Percentiles rank a stretch among this genome's conserved stretches.
Evolutionary conservation across 768 basidiomycete genomes (phyloP).

Genomic region (Infundibulicybe gibba): DNA sequence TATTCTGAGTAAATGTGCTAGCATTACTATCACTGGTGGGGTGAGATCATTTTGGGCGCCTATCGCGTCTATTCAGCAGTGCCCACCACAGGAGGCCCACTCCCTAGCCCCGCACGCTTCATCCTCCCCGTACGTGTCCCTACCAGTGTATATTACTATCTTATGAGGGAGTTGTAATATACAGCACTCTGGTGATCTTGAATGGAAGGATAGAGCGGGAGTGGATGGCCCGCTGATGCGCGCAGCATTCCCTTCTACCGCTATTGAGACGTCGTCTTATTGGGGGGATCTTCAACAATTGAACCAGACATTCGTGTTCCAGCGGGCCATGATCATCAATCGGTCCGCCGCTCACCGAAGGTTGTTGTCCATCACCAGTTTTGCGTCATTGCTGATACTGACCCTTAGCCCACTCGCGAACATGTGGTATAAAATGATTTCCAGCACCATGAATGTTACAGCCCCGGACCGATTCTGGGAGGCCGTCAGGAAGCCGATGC

Average conservation of each 20-base stretch:
- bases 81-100: background rate
- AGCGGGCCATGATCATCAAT: slow-evolving; percentile 57
- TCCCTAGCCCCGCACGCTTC: slow-evolving; percentile 12
- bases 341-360: slow-evolving; percentile 56
- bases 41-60: slow-evolving; percentile 19
- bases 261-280: slow-evolving; percentile 55
- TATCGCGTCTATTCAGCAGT: slow-evolving; percentile 17
- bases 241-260: slow-evolving; percentile 54
- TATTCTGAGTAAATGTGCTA: background rate
- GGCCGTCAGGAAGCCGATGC: slow-evolving; percentile 24
- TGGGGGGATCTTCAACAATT: slow-evolving; percentile 56
- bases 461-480: slow-evolving; percentile 28
- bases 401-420: slow-evolving; percentile 19
- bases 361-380: no score
- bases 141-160: background rate
- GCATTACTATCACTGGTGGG: slow-evolving; percentile 25
- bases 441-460: slow-evolving; percentile 25
- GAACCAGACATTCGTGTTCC: slow-evolving; percentile 53
- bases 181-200: slow-evolving; percentile 19
- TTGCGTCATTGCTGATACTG: background rate
- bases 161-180: background rate
- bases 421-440: slow-evolving; percentile 32
- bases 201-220: slow-evolving; percentile 59
- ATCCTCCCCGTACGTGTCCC: slow-evolving; percentile 14
- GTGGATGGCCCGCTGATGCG: slow-evolving; percentile 65